Evolutionary conservation across 306 rosid species (phyloP).

Genomic region (Hippophae gyantsensis): DNA sequence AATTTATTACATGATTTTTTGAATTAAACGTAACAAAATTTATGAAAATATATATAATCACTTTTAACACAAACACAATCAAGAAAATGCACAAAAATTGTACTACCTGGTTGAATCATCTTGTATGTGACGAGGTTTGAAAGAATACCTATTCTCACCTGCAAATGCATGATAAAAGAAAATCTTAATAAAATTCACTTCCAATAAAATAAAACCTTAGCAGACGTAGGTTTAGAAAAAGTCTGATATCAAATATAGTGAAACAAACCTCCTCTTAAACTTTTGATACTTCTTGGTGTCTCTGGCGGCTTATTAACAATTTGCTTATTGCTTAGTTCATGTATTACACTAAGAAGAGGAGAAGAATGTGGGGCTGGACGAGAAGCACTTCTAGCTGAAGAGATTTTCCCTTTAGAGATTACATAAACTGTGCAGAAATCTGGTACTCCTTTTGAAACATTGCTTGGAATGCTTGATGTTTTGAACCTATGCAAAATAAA

Average conservation of each 20-base stretch:
- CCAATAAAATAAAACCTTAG: not conserved
- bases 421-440: constrained; percentile 79
- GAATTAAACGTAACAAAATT: too few relatives aligned
- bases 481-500: constrained; percentile 47
- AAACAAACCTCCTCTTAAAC: constrained; percentile 43
- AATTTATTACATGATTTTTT: too few relatives aligned
- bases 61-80: not conserved
- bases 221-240: too few relatives aligned
- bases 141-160: constrained; percentile 36
- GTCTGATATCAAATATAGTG: not conserved
- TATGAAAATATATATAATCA: too few relatives aligned
- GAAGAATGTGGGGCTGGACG: constrained; percentile 57
- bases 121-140: constrained; percentile 46
- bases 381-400: constrained; percentile 49
- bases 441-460: constrained; percentile 57
- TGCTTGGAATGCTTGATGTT: constrained; percentile 45
- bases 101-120: constrained; percentile 49
- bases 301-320: constrained; percentile 14
- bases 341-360: constrained; percentile 42
- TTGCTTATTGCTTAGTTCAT: constrained; percentile 17
- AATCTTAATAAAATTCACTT: not conserved
- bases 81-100: not conserved
- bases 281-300: constrained; percentile 22
- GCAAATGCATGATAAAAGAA: constrained; percentile 7
- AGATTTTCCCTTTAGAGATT: constrained; percentile 66